Conservation (phyloP, 1,139 yeast species). For the Casaregolazyma suthepensis region DNA sequence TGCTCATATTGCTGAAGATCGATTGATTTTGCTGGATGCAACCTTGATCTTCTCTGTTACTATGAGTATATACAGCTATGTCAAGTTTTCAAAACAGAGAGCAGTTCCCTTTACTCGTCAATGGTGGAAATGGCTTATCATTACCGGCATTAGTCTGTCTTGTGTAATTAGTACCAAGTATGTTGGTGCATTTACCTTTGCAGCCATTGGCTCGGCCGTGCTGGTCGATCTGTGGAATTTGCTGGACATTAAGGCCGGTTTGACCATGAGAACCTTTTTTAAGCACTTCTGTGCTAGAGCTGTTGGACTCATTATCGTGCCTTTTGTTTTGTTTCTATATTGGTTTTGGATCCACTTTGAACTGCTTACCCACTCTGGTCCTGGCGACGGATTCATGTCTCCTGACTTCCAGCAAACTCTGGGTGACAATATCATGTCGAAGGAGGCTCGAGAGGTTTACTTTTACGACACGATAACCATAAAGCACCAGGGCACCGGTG, state of each 20-base stretch:
- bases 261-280: slow-evolving; percentile 50
- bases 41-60: slow-evolving; percentile 81
- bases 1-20: slow-evolving; percentile 87
- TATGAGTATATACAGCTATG: slow-evolving; percentile 67
- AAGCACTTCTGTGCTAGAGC: slow-evolving; percentile 76
- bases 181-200: slow-evolving; percentile 88
- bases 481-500: slow-evolving; percentile 68
- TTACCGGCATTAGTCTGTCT: slow-evolving; percentile 81
- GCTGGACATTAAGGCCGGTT: slow-evolving; percentile 65
- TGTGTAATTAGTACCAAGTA: slow-evolving; percentile 90
- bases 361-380: slow-evolving; percentile 77
- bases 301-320: slow-evolving; percentile 66
- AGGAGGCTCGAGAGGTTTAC: slow-evolving; percentile 62
- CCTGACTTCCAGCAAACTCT: slow-evolving; percentile 89
- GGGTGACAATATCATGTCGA: slow-evolving; percentile 66
- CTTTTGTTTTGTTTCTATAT: slow-evolving; percentile 73
- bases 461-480: slow-evolving; percentile 72
- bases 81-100: slow-evolving; percentile 71
- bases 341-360: slow-evolving; percentile 95
- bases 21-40: slow-evolving; percentile 87
- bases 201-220: slow-evolving; percentile 83
- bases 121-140: slow-evolving; percentile 87
- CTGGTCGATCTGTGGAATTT: slow-evolving; percentile 80
- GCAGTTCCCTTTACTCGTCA: slow-evolving; percentile 52
- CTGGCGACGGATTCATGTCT: slow-evolving; percentile 93